Conservation (phyloP, 352 stramenopile species). For the Globisporangium nunn region DNA sequence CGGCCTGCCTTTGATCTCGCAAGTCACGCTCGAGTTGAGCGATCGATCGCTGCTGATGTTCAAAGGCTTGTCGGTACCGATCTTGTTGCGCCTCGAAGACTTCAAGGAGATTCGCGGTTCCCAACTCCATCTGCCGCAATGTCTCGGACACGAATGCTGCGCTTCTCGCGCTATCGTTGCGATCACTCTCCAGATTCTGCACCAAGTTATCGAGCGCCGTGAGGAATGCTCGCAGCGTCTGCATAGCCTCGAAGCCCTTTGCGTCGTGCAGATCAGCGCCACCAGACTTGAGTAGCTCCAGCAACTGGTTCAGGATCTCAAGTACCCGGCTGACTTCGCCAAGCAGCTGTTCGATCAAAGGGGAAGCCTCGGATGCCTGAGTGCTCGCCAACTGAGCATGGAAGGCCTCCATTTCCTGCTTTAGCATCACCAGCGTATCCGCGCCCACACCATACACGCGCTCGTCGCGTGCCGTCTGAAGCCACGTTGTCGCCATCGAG, state of each 20-base stretch:
- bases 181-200: conserved; percentile 16
- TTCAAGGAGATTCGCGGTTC: conserved; percentile 48
- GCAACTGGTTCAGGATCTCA: conserved; percentile 21
- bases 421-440: conserved; percentile 21
- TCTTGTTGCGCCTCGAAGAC: conserved; percentile 48
- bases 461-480: conserved; percentile 42
- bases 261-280: conserved; percentile 8
- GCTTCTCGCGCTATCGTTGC: conserved; percentile 12
- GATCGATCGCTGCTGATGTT: conserved; percentile 32
- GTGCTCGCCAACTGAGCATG: conserved; percentile 15
- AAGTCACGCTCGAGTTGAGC: conserved; percentile 38
- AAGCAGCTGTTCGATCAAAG: conserved; percentile 19
- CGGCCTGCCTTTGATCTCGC: conserved; percentile 32
- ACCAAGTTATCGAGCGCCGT: conserved; percentile 28
- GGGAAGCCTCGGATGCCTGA: conserved; percentile 9
- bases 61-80: conserved; percentile 28
- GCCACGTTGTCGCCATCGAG: conserved; percentile 18
- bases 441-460: conserved; percentile 46
- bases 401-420: conserved; percentile 25
- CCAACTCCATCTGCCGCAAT: conserved; percentile 57
- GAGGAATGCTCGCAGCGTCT: conserved; percentile 32
- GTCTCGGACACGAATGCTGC: conserved; percentile 25
- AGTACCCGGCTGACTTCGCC: conserved; percentile 25
- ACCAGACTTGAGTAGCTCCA: conserved; percentile 12
- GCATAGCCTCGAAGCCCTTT: conserved; percentile 25